These are phyloP conservation scores for Thalassiosira oceanica DNA, from an alignment of 352 stramenopile genomes.

Conservation along the genomic window DNA sequence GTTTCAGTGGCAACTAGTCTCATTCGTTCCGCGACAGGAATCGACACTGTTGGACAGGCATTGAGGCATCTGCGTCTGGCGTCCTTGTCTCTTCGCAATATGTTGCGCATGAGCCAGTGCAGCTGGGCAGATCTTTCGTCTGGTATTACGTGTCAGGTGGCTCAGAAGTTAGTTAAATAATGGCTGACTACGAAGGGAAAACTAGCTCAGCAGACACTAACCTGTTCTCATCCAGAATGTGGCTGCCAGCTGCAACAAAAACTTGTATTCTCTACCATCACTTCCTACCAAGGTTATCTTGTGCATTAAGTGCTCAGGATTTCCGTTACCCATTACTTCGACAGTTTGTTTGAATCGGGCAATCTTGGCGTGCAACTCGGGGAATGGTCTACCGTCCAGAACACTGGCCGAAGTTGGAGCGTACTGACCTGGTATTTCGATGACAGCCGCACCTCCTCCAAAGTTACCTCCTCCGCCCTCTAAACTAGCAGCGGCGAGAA, in stretches of 20 bases:
- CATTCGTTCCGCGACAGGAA: constrained; percentile 80
- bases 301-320: constrained; percentile 59
- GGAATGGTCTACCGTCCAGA: constrained; percentile 68
- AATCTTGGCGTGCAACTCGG: constrained; percentile 80
- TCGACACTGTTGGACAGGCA: constrained; percentile 61
- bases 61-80: constrained; percentile 60
- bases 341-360: constrained; percentile 75
- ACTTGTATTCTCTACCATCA: constrained; percentile 75
- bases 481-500: constrained; percentile 48
- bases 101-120: constrained; percentile 72
- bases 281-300: constrained; percentile 78
- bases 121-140: constrained; percentile 76
- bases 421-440: constrained; percentile 84
- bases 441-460: constrained; percentile 64
- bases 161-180: not conserved
- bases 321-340: constrained; percentile 40
- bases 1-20: constrained; percentile 59
- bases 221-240: constrained; percentile 61
- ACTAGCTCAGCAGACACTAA: not conserved
- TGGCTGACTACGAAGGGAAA: not conserved
- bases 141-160: constrained; percentile 62
- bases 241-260: constrained; percentile 80
- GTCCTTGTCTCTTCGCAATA: constrained; percentile 60
- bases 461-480: constrained; percentile 74
- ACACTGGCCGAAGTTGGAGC: constrained; percentile 59